Evolutionary conservation across 163 green algal genomes (phyloP), one percentile per base, ranked within the genome.

Genomic region (Scenedesmus sp.): DNA sequence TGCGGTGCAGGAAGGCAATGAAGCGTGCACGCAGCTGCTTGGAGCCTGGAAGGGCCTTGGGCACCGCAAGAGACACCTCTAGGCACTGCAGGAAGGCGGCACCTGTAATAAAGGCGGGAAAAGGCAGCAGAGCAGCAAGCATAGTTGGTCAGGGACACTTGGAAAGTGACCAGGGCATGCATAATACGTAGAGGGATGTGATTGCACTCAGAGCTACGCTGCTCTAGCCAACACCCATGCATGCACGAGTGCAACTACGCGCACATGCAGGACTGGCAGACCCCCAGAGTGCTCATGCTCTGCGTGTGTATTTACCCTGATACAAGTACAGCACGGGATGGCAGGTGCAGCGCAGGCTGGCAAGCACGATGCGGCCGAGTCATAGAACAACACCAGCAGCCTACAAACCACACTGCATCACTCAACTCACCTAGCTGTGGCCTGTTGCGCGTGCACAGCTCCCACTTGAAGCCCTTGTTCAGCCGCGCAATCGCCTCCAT

Each of bases 1-100:
- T 94, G 54, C 97, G 95, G 95, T 99, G 97, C 57, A 99, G 85
- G 57, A 97, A 96, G n/a, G 93, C 96, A 59, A 98, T 97, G 94
- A 98, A 97, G 79, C 97, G 95, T 4, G 90, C 92, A 4, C 97
- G 94, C 66, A 99, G 94, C 86, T 94, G 86, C 91, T 95, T 96
- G 92, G 55, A 52, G 81, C 26, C 86, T 18, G 91, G 86, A 1
- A 90, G 70, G 2, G 70, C 74, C 26, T 91, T 67, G 2, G 91
- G 91, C 6, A 94, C 64, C n/a, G 74, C 77, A 59, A 94, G 82
- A 6, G 92, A 64, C 46, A 92, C 90, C 84, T 95, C 89, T 4
- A 95, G 77, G 88, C 88, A 93, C 6, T 85, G 64, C 23, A 95
- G 60, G 83, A 95, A 95, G 46, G 93, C 87, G 3, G 83, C 79